A percentile compares a stretch with the other conserved stretches of the same genome.
These are phyloP conservation scores for Ceratocystis diversiconidia DNA, from an alignment of 2,329 filamentous ascomycete genomes.

Conservation along the genomic window DNA sequence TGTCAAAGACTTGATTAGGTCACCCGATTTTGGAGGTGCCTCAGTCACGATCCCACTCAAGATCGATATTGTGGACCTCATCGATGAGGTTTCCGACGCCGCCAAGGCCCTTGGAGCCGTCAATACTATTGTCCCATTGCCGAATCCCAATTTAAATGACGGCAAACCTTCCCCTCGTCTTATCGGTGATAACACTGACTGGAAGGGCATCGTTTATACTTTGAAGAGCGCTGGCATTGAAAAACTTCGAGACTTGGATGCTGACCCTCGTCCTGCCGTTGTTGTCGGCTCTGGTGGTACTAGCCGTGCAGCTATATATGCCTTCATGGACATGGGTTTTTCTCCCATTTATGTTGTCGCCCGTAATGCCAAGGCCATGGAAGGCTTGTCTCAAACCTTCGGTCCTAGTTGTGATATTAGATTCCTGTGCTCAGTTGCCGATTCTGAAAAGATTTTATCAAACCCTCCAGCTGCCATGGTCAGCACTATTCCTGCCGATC, in stretches of 20 bases:
- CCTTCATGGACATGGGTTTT: constrained; percentile 70
- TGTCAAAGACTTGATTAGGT: constrained; percentile 50
- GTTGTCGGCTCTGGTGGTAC: constrained; percentile 89
- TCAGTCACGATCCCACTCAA: constrained; percentile 95
- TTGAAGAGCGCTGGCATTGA: constrained; percentile 54
- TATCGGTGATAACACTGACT: constrained; percentile 87
- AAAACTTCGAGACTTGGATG: constrained; percentile 21
- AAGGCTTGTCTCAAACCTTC: constrained; percentile 56
- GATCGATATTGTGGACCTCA: constrained; percentile 64
- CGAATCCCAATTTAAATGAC: constrained; percentile 22
- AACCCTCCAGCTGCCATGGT: constrained; percentile 56
- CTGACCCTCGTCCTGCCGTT: constrained; percentile 40
- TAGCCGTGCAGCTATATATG: constrained; percentile 78
- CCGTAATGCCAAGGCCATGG: constrained; percentile 55
- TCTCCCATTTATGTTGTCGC: constrained; percentile 77
- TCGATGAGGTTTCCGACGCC: constrained; percentile 68
- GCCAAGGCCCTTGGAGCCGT: constrained; percentile 78
- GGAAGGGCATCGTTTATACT: constrained; percentile 76
- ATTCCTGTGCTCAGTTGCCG: constrained; percentile 35
- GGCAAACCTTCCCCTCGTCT: constrained; percentile 28
- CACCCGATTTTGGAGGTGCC: constrained; percentile 71
- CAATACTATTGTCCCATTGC: constrained; percentile 70
- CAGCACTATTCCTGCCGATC: constrained; percentile 81
- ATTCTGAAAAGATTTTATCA: constrained; percentile 29
- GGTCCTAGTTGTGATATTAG: constrained; percentile 56